Conservation (phyloP, 768 basidiomycete species). For the Galerina sulciceps region DNA sequence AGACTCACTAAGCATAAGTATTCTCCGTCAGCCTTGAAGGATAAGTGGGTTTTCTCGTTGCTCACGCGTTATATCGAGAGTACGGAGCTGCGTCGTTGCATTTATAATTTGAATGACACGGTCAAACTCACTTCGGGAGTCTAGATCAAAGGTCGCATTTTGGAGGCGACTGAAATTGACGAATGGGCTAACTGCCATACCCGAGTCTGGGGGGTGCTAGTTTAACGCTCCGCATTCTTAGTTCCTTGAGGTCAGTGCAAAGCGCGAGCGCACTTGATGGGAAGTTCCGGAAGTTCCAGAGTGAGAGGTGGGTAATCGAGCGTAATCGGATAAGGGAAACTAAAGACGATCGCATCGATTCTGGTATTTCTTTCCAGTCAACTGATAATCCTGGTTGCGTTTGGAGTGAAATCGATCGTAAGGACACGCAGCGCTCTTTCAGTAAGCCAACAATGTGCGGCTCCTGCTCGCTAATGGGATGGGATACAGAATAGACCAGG, state of each 20-base stretch:
- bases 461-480: not conserved
- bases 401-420: not conserved
- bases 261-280: not conserved
- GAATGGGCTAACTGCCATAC: too few relatives aligned
- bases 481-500: not conserved
- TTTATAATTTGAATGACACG: too few relatives aligned
- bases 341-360: not conserved
- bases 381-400: not conserved
- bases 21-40: too few relatives aligned
- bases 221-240: not conserved
- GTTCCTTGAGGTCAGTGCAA: not conserved
- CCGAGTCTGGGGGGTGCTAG: not conserved
- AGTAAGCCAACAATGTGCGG: not conserved
- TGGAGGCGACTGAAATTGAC: too few relatives aligned
- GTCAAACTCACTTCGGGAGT: too few relatives aligned
- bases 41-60: too few relatives aligned
- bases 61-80: too few relatives aligned
- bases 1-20: too few relatives aligned
- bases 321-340: not conserved
- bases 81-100: too few relatives aligned
- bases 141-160: too few relatives aligned
- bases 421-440: not conserved
- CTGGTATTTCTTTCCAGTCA: not conserved
- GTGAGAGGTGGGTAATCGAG: not conserved
- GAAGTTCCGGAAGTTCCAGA: not conserved